Evolutionary conservation across 106 monocot genomes (phyloP).

Genomic region (Dendrobium catenatum): DNA sequence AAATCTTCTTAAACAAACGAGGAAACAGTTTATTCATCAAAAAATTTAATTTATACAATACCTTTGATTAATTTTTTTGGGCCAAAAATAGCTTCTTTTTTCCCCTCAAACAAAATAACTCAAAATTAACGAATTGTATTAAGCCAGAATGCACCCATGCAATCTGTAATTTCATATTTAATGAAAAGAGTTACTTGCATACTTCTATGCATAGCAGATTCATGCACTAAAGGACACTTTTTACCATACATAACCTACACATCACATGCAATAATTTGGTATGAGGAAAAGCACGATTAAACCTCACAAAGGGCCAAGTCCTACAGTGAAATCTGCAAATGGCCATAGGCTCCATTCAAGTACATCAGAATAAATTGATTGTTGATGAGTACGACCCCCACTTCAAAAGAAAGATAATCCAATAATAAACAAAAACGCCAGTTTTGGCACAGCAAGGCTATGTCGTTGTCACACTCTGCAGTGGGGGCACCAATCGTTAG

Average conservation of each 20-base stretch:
- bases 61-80: not conserved
- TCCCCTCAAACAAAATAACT: not conserved
- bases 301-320: not conserved
- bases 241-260: not conserved
- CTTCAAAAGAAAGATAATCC: not conserved
- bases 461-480: no score
- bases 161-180: no score
- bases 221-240: not conserved
- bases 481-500: no score
- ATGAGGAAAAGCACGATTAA: not conserved
- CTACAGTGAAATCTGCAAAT: not conserved
- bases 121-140: not conserved
- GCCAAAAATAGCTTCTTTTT: not conserved
- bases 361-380: not conserved
- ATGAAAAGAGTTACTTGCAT: no score
- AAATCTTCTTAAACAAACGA: not conserved
- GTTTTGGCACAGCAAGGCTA: no score
- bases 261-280: not conserved
- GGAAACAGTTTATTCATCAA: not conserved
- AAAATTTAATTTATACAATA: not conserved
- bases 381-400: not conserved
- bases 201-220: not conserved
- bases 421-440: no score
- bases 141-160: no score
- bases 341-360: not conserved